Base-by-base conservation (phyloP, 1,284 basidiomycete species). In the Uromyces viciae-fabae region DNA sequence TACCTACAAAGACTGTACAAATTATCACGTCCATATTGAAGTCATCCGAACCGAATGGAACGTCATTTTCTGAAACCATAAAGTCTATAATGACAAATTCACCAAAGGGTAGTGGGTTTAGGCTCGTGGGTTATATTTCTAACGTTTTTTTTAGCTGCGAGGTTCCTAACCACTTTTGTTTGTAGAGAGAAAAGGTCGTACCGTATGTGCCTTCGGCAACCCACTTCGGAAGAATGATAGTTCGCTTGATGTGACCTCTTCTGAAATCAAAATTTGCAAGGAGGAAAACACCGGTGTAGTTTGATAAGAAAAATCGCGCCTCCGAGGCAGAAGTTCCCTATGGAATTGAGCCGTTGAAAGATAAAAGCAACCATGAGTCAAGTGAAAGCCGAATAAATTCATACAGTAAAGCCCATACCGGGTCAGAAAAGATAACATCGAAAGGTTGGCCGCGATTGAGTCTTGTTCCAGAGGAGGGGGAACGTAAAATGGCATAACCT, bases 181-280 rank as follows among this genome's bases (percentile, higher is more conserved):
- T n/a, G n/a, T n/a, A n/a, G n/a, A n/a, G n/a, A n/a, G n/a, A n/a
- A 14, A 14, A 42, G 36, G 3, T 36, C 52, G 49, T 58, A 73
- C 71, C 71, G 33, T 73, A 73, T 8, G 71, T 73, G 38, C 71
- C 71, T 40, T 73, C 71, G 11, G 71, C 71, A 28, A 73, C 71
- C 71, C 71, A 73, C 11, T 28, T 42, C 8, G 71, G 71, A 38
- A 73, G 22, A 15, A 22, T 56, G 22, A 73, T 15, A 3, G 54
- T 33, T 28, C n/a, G n/a, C 1, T 17, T n/a, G n/a, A 73, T 28
- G 17, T 25, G 49, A 25, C 71, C 71, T 22, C 38, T 58, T 28
- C 28, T 54, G 14, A 56, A 25, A 31, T 46, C 38, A 52, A 46
- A 28, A 56, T 73, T 73, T n/a, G 46, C 49, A 38, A 73, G 38